Conservation (phyloP, 768 basidiomycete genomes). For the Basidioascus undulatus region DNA sequence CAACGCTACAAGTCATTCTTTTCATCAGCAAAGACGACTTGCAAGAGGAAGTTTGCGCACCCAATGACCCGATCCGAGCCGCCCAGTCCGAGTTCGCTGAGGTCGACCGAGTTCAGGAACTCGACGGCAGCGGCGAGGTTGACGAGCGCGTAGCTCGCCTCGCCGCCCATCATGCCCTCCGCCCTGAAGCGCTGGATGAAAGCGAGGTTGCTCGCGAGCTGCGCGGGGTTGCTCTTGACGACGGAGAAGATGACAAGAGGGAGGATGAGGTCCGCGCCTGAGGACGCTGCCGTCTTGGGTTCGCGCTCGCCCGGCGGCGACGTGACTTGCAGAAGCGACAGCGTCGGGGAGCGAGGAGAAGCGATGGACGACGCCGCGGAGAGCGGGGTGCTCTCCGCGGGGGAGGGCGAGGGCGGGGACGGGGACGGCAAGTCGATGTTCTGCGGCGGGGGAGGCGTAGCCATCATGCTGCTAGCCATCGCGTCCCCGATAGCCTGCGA, state of each 20-base stretch:
- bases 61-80: conserved; percentile 29
- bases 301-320: not conserved
- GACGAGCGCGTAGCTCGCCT: conserved; percentile 78
- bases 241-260: conserved; percentile 85
- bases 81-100: conserved; percentile 36
- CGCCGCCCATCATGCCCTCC: conserved; percentile 34
- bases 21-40: not conserved
- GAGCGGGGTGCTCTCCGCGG: too few species aligned
- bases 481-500: too few species aligned
- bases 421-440: too few species aligned
- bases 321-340: too few species aligned
- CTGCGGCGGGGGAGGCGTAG: too few species aligned
- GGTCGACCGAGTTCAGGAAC: conserved; percentile 82
- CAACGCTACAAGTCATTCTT: too few species aligned
- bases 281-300: conserved; percentile 18
- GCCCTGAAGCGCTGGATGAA: conserved; percentile 31
- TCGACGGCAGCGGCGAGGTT: conserved; percentile 89
- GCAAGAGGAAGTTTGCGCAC: conserved; percentile 19
- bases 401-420: too few species aligned
- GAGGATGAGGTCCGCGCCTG: conserved; percentile 69
- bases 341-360: too few species aligned
- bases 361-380: too few species aligned
- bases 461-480: too few species aligned
- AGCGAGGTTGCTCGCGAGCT: conserved; percentile 41
- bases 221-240: conserved; percentile 71